Conservation (phyloP, 2,329 filamentous ascomycete genomes). For the Fusarium devonianum region DNA sequence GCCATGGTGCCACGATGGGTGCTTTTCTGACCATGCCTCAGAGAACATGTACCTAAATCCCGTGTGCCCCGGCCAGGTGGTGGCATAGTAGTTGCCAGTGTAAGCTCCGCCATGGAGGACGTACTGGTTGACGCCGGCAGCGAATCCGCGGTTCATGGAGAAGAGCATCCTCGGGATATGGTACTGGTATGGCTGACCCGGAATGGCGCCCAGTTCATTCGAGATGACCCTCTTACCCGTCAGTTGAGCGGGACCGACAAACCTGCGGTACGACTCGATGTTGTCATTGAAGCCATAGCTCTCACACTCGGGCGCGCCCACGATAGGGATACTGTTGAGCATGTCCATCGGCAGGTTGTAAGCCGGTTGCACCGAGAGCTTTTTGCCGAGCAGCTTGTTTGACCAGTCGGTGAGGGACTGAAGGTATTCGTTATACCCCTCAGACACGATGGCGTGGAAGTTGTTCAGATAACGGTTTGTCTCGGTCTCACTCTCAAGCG, state of each 20-base stretch:
- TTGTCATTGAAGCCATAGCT: neutral
- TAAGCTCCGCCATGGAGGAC: conserved; percentile 8
- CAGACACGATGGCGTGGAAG: neutral
- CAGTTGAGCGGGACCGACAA: neutral
- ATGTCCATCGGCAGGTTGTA: conserved; percentile 14
- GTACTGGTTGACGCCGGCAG: conserved; percentile 1
- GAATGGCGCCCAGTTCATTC: conserved; percentile 4
- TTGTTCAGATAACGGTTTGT: neutral
- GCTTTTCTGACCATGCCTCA: neutral
- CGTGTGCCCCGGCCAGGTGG: conserved; percentile 10
- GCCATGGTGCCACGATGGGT: conserved; percentile 5
- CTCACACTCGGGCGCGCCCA: conserved; percentile 9
- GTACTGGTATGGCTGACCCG: neutral
- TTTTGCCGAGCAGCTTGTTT: neutral
- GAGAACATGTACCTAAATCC: conserved; percentile 8
- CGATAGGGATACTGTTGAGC: neutral
- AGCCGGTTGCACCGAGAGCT: neutral
- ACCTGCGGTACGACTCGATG: conserved; percentile 4
- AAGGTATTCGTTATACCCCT: conserved; percentile 10
- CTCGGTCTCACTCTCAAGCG: neutral
- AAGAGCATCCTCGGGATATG: neutral
- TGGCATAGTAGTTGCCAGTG: conserved; percentile 2
- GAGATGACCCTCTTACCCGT: conserved; percentile 5
- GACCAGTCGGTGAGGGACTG: neutral
- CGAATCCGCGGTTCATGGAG: neutral